Evolutionary conservation across 2,329 filamentous ascomycete genomes (phyloP).

Genomic region (Dissoconium aciculare): DNA sequence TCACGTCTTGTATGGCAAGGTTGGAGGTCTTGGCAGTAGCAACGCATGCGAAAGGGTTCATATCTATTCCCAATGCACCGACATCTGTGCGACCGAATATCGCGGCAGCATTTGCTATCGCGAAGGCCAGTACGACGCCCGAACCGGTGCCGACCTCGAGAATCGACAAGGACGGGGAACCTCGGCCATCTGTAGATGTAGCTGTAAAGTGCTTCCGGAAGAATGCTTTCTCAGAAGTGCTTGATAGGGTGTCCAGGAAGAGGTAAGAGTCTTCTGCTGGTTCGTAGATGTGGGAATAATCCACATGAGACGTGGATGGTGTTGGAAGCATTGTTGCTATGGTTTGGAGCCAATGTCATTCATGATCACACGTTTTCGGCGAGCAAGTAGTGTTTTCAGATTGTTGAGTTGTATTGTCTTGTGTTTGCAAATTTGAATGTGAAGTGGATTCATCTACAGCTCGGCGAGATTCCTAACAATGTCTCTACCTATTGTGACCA

Average conservation of each 20-base stretch:
- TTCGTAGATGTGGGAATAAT: slow-evolving; percentile 80
- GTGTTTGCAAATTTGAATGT: too few relatives aligned
- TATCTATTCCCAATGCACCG: slow-evolving; percentile 63
- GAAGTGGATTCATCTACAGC: too few relatives aligned
- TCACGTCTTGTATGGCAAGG: slow-evolving; percentile 30
- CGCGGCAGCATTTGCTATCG: slow-evolving; percentile 54
- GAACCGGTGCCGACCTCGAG: slow-evolving; percentile 85
- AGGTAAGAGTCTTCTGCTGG: slow-evolving; percentile 93
- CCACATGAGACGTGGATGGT: slow-evolving; percentile 81
- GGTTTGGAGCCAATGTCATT: too few relatives aligned
- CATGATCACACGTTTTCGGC: too few relatives aligned
- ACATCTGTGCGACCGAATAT: slow-evolving; percentile 61
- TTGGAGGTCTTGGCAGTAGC: slow-evolving; percentile 57
- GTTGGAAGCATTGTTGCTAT: too few relatives aligned
- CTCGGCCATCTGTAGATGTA: slow-evolving; percentile 9
- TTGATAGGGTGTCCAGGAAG: slow-evolving; percentile 79
- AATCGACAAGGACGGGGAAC: slow-evolving; percentile 47
- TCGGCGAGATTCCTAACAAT: too few relatives aligned
- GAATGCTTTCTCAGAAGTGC: slow-evolving; percentile 50
- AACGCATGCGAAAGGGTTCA: slow-evolving; percentile 69
- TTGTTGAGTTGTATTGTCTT: too few relatives aligned
- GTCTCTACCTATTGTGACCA: too few relatives aligned
- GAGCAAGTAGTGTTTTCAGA: too few relatives aligned
- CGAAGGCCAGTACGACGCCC: slow-evolving; percentile 82
- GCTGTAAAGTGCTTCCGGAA: slow-evolving; percentile 46